Conservation (phyloP, 2,329 filamentous ascomycete genomes). For the Calcarisporium arbuscula region DNA sequence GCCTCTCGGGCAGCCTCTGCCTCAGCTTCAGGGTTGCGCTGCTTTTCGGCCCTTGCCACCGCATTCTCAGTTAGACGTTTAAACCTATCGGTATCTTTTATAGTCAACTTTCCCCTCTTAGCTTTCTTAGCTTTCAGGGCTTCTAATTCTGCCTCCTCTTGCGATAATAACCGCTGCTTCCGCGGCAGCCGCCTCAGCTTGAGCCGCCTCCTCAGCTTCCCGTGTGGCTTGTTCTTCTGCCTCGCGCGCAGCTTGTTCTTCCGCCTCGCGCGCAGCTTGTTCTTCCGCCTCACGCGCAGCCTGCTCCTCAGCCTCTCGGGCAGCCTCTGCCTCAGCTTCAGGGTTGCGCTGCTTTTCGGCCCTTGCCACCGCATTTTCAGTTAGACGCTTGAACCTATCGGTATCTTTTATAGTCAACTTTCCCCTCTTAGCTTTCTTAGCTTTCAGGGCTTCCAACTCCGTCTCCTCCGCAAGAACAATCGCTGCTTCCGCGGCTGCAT, state of each 20-base stretch:
- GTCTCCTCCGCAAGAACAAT: constrained; percentile 19
- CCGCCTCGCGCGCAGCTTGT: constrained; percentile 9
- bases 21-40: constrained; percentile 17
- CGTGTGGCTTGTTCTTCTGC: constrained; percentile 16
- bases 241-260: constrained; percentile 9
- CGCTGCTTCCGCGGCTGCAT: too few relatives aligned
- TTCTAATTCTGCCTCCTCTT: constrained; percentile 20
- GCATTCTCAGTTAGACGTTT: constrained; percentile 16
- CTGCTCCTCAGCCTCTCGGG: constrained; percentile 23
- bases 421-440: constrained; percentile 25
- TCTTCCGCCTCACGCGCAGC: constrained; percentile 13
- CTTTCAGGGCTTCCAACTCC: constrained; percentile 23
- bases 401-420: constrained; percentile 20
- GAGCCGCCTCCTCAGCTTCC: constrained; percentile 15
- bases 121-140: constrained; percentile 29
- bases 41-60: constrained; percentile 16
- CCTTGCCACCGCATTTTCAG: constrained; percentile 15
- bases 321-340: constrained; percentile 22
- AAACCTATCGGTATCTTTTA: constrained; percentile 23
- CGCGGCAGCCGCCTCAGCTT: constrained; percentile 13
- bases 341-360: constrained; percentile 21
- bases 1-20: constrained; percentile 24
- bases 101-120: constrained; percentile 21
- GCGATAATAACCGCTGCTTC: constrained; percentile 19
- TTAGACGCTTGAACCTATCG: constrained; percentile 21